phyloP scores from a whole-genome alignment of 495 filamentous ascomycete species.

The Copromyces sp. region DNA sequence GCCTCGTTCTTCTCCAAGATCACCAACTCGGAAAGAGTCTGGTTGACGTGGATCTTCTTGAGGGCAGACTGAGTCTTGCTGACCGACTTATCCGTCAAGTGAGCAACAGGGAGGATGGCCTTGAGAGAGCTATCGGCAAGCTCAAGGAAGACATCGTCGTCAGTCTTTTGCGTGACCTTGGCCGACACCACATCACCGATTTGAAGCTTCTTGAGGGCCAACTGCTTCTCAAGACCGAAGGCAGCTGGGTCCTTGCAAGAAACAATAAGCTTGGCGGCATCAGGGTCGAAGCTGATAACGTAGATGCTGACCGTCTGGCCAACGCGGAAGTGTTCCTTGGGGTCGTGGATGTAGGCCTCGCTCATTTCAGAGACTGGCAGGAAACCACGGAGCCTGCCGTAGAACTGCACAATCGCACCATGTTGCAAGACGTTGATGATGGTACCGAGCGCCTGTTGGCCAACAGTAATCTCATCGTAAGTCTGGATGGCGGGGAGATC shows the following conservation, averaged over 20 bases:
- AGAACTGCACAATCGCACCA: slow-evolving; percentile 91
- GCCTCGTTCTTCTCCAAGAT: slow-evolving; percentile 68
- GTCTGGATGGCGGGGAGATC: slow-evolving; percentile 64
- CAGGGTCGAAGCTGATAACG: slow-evolving; percentile 65
- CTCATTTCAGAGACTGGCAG: slow-evolving; percentile 95
- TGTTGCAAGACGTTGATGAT: slow-evolving; percentile 64
- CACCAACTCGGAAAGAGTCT: slow-evolving; percentile 71
- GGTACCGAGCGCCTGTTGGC: slow-evolving; percentile 70
- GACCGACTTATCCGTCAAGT: slow-evolving; percentile 71
- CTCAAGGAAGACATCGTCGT: slow-evolving; percentile 67
- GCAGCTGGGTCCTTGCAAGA: slow-evolving; percentile 83
- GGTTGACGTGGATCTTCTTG: slow-evolving; percentile 71
- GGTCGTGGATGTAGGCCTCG: slow-evolving; percentile 86
- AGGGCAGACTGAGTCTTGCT: slow-evolving; percentile 63
- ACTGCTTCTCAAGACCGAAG: slow-evolving; percentile 64
- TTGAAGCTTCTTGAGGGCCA: slow-evolving; percentile 59
- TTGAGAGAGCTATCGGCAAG: slow-evolving; percentile 60
- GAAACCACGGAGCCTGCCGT: slow-evolving; percentile 69
- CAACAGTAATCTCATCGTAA: slow-evolving; percentile 58
- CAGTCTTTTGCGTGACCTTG: slow-evolving; percentile 74
- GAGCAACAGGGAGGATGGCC: slow-evolving; percentile 61
- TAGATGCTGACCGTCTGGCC: slow-evolving; percentile 89
- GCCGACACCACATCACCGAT: slow-evolving; percentile 63
- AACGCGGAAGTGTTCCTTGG: slow-evolving; percentile 73
- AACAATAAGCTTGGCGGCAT: slow-evolving; percentile 62